Conservation (phyloP, 2,329 filamentous ascomycete genomes). For the Colletotrichum liaoningense region DNA sequence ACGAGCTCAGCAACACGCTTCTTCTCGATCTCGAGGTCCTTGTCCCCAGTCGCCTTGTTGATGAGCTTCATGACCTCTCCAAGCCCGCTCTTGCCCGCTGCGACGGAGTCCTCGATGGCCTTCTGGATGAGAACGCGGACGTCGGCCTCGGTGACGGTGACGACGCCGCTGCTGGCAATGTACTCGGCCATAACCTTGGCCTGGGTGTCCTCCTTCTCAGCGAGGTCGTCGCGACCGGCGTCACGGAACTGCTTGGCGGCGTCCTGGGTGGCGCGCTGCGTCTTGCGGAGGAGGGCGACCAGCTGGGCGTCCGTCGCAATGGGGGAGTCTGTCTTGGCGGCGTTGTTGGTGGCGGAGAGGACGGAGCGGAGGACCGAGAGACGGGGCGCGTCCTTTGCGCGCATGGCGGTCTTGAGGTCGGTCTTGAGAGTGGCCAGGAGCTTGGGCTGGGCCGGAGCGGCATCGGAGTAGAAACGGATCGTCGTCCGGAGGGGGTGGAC, state of each 20-base stretch:
- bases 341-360: conserved; percentile 78
- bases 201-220: conserved; percentile 76
- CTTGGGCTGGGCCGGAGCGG: conserved; percentile 54
- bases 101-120: conserved; percentile 62
- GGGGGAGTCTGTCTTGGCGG: conserved; percentile 78
- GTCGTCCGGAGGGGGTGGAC: conserved; percentile 22
- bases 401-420: conserved; percentile 76
- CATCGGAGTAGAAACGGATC: conserved; percentile 38
- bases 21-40: conserved; percentile 74
- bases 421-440: conserved; percentile 65
- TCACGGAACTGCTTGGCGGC: conserved; percentile 72
- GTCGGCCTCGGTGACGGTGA: conserved; percentile 68
- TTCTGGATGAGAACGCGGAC: conserved; percentile 64
- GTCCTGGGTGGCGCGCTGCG: conserved; percentile 66
- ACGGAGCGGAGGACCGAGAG: conserved; percentile 77
- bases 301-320: conserved; percentile 78
- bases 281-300: conserved; percentile 74
- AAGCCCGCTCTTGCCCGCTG: conserved; percentile 62
- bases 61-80: conserved; percentile 74
- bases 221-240: conserved; percentile 75
- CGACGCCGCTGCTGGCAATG: conserved; percentile 67
- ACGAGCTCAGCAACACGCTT: conserved; percentile 70
- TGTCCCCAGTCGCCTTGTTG: conserved; percentile 67
- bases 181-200: conserved; percentile 75
- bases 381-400: conserved; percentile 71